A percentile compares a stretch with the other conserved stretches of the same genome.
Conservation (phyloP, 495 filamentous ascomycete species). For the Physcia stellaris region DNA sequence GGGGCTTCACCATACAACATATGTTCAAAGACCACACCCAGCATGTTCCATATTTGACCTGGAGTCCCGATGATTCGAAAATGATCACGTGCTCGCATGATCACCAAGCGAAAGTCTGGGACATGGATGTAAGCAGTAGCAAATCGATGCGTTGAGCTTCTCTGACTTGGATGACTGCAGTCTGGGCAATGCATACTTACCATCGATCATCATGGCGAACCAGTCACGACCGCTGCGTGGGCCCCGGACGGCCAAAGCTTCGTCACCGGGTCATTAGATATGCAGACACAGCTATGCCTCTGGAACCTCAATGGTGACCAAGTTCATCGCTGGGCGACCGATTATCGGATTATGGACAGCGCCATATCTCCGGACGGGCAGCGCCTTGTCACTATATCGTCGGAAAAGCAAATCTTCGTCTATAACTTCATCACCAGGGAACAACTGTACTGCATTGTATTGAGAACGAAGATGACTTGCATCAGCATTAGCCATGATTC, state of each 20-base stretch:
- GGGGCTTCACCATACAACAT: conserved; percentile 50
- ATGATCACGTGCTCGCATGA: conserved; percentile 73
- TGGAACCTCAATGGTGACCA: conserved; percentile 49
- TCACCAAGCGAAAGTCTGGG: conserved; percentile 64
- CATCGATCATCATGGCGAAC: conserved; percentile 57
- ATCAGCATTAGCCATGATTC: conserved; percentile 73
- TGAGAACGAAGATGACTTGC: conserved; percentile 57
- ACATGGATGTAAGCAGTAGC: conserved; percentile 46
- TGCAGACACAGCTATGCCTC: conserved; percentile 46
- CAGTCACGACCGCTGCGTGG: conserved; percentile 81
- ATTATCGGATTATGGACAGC: conserved; percentile 70
- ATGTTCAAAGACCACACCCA: conserved; percentile 48
- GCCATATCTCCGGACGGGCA: conserved; percentile 66
- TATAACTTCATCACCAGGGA: conserved; percentile 66
- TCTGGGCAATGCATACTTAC: conserved; percentile 50
- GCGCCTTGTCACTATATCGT: conserved; percentile 64
- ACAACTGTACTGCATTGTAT: conserved; percentile 55
- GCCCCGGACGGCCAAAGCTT: conserved; percentile 63
- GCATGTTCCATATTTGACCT: conserved; percentile 62
- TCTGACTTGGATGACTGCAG: conserved; percentile 27
- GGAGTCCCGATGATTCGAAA: conserved; percentile 83
- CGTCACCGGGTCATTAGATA: conserved; percentile 68
- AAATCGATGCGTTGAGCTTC: neutral
- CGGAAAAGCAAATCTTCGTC: conserved; percentile 56
- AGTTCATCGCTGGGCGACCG: conserved; percentile 49